phyloP scores from a whole-genome alignment of 176 grass and related monocot species.

The Tillandsia leiboldiana region DNA sequence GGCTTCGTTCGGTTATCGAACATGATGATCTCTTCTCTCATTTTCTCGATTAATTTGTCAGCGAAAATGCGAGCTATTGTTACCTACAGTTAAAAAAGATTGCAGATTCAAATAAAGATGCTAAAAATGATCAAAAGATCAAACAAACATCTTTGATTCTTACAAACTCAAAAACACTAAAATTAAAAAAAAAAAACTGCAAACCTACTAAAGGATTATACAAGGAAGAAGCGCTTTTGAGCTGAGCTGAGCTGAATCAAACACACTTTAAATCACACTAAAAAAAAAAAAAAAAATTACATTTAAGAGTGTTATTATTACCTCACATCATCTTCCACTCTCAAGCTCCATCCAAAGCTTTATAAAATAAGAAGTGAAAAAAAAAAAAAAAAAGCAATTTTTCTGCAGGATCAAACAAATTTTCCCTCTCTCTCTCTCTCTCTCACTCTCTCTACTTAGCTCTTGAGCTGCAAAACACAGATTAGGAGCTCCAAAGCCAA shows the following conservation, averaged over 20 bases:
- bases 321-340: neutral
- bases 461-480: neutral
- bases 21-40: conserved; percentile 91
- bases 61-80: conserved; percentile 1
- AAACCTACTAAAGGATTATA: neutral
- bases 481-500: neutral
- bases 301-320: neutral
- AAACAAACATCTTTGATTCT: neutral
- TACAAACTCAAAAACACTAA: neutral
- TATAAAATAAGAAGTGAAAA: neutral
- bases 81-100: conserved; percentile 18
- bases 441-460: neutral
- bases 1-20: conserved; percentile 87
- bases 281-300: neutral
- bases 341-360: conserved; percentile 1
- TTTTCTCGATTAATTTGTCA: conserved; percentile 21
- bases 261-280: neutral
- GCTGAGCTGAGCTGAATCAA: neutral
- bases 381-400: neutral
- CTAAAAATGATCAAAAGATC: neutral
- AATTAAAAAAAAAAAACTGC: neutral
- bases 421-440: neutral
- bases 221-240: neutral
- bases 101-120: neutral
- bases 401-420: neutral